Percentiles rank a stretch among this genome's conserved stretches.
These are phyloP conservation scores for Biscutella laevigata DNA, from an alignment of 441 rosid genomes.

Conservation along the genomic window DNA sequence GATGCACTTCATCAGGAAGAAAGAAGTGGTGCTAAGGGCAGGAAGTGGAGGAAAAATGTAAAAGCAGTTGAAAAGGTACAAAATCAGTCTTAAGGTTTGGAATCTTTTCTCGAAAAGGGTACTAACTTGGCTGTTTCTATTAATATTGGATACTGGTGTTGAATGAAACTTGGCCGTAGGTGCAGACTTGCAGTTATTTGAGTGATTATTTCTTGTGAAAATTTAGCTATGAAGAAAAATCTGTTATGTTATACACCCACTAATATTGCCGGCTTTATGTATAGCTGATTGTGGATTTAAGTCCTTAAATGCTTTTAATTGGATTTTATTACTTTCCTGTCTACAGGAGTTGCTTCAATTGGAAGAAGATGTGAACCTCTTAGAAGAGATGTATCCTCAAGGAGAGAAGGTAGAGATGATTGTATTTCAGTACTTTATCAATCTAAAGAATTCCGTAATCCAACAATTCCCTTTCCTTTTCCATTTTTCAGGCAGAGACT, in stretches of 20 bases:
- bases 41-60: slow-evolving; percentile 95
- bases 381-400: slow-evolving; percentile 98
- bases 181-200: not conserved
- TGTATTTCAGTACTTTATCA: not conserved
- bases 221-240: slow-evolving; percentile 1
- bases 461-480: slow-evolving; percentile 5
- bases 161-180: no score
- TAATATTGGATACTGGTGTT: no score
- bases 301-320: not conserved
- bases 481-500: slow-evolving; percentile 75
- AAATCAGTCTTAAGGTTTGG: no score
- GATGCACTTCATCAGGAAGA: slow-evolving; percentile 95
- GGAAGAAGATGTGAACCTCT: slow-evolving; percentile 93
- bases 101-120: no score
- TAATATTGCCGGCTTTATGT: not conserved
- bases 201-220: not conserved
- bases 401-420: slow-evolving; percentile 76
- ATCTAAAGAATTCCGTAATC: not conserved
- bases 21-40: slow-evolving; percentile 83
- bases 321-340: slow-evolving; percentile 17
- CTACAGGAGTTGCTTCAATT: slow-evolving; percentile 80
- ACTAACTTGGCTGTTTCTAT: slow-evolving; percentile 1
- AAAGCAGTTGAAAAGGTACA: slow-evolving; percentile 86
- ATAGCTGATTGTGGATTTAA: not conserved
- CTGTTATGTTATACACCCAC: not conserved